Evolutionary conservation across 2,329 filamentous ascomycete genomes (phyloP).

Genomic region (Aspergillus sp.): DNA sequence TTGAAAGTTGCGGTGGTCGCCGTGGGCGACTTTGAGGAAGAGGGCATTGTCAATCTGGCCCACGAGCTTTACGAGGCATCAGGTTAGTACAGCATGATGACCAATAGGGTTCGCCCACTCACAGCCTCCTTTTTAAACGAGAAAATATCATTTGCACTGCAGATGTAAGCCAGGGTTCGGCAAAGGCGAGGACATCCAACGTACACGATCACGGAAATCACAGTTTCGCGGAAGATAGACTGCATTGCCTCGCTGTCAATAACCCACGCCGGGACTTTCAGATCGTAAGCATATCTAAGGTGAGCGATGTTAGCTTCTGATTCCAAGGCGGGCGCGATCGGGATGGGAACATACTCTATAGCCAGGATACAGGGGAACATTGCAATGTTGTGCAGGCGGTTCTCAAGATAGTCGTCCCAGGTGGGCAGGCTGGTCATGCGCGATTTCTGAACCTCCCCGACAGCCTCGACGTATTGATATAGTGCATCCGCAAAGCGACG

Average conservation of each 20-base stretch:
- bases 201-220: background rate
- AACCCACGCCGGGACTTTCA: background rate
- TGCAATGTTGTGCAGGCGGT: background rate
- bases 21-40: background rate
- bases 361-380: background rate
- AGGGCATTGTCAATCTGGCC: background rate
- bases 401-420: background rate
- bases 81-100: background rate
- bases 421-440: background rate
- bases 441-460: background rate
- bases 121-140: background rate
- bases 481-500: background rate
- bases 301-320: background rate
- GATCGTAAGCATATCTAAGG: background rate
- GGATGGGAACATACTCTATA: background rate
- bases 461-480: background rate
- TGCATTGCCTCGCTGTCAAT: background rate
- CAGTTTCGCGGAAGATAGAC: background rate
- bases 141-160: background rate
- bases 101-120: background rate
- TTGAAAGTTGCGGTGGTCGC: background rate
- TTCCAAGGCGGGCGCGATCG: background rate
- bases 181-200: background rate
- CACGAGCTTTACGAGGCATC: background rate
- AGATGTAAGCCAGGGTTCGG: background rate